Evolutionary conservation across 2,329 filamentous ascomycete genomes (phyloP).

Genomic region (Tolypocladium endophyticum): DNA sequence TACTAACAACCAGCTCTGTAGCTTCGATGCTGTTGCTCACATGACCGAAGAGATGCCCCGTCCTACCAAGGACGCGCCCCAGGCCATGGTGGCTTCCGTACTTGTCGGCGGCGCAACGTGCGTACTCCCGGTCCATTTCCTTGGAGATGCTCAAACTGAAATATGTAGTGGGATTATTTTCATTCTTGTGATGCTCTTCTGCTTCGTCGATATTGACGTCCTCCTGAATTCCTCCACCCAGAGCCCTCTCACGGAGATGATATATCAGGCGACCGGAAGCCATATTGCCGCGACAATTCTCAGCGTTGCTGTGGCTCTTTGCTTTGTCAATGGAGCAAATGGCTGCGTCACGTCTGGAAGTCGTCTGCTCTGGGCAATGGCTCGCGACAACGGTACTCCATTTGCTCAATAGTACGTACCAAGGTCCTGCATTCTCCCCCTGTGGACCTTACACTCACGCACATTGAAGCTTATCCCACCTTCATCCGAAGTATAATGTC

Average conservation of each 20-base stretch:
- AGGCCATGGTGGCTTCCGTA: neutral
- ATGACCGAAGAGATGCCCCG: neutral
- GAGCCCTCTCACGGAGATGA: neutral
- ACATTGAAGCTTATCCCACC: neutral
- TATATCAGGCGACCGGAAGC: neutral
- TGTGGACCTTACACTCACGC: too few relatives aligned
- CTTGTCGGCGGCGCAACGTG: neutral
- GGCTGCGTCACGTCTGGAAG: neutral
- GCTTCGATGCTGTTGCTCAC: neutral
- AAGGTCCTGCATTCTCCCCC: too few relatives aligned
- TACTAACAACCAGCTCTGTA: too few relatives aligned
- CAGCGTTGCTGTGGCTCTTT: neutral
- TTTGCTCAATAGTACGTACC: neutral
- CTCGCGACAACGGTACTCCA: neutral
- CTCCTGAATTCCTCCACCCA: neutral
- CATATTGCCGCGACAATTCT: neutral
- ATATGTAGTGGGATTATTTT: neutral
- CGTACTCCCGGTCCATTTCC: neutral
- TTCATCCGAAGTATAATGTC: neutral
- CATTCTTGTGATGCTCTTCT: neutral
- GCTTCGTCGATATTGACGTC: neutral
- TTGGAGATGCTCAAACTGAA: neutral
- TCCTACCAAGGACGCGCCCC: neutral
- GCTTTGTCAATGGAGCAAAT: neutral
- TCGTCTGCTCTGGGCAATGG: neutral